Percentiles rank a stretch among this genome's conserved stretches.
Evolutionary conservation across 768 basidiomycete genomes (phyloP).

Genomic region (Termitomyces sp.): DNA sequence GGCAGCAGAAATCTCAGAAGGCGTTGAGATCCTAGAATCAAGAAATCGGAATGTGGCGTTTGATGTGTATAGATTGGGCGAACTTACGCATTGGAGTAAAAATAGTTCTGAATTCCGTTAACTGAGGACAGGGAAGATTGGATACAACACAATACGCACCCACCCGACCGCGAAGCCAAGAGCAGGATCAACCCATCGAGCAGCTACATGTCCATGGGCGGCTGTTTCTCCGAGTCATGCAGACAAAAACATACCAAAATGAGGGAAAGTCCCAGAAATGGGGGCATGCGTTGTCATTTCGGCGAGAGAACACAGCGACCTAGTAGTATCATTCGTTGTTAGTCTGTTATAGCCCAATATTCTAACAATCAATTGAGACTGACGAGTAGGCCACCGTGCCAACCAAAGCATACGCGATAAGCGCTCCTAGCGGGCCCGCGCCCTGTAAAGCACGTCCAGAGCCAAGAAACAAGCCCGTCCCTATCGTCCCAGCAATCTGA

Average conservation of each 20-base stretch:
- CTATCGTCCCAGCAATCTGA: conserved; percentile 73
- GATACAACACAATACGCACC: conserved; percentile 30
- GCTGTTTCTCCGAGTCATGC: not conserved
- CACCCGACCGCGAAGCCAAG: conserved; percentile 58
- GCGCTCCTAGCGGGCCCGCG: conserved; percentile 67
- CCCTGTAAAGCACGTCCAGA: conserved; percentile 58
- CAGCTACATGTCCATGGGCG: conserved; percentile 30
- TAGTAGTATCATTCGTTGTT: conserved; percentile 16
- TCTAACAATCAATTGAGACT: conserved; percentile 21
- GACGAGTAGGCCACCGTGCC: conserved; percentile 67
- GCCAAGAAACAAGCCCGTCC: conserved; percentile 73
- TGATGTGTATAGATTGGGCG: not conserved
- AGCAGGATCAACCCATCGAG: conserved; percentile 58
- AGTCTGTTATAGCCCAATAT: not conserved
- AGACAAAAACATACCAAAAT: conserved; percentile 46
- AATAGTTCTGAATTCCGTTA: conserved; percentile 35
- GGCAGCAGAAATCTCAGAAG: conserved; percentile 76
- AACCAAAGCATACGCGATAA: conserved; percentile 62
- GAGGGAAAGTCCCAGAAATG: conserved; percentile 76
- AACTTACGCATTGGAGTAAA: conserved; percentile 40
- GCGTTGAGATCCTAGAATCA: conserved; percentile 51
- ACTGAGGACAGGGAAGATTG: not conserved
- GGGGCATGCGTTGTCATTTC: conserved; percentile 84
- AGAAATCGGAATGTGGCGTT: not conserved
- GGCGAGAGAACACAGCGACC: conserved; percentile 63